phyloP scores from a whole-genome alignment of 306 rosid species.

The Astragalus glycyphyllos region DNA sequence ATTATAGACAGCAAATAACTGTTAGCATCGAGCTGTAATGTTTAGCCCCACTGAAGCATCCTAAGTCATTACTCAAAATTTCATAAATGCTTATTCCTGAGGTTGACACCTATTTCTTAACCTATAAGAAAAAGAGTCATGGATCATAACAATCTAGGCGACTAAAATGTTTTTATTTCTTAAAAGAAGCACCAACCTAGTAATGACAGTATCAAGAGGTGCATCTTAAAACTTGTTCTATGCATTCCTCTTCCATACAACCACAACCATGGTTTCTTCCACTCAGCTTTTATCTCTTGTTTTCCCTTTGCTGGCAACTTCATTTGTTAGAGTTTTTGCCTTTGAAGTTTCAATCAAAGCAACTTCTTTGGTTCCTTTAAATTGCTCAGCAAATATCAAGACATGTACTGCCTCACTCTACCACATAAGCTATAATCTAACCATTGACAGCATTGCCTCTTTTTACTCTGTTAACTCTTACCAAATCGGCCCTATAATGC shows the following conservation, averaged over 20 bases:
- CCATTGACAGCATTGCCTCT: constrained; percentile 43
- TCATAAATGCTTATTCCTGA: background rate
- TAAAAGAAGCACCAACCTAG: constrained; percentile 37
- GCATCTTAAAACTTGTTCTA: constrained; percentile 26
- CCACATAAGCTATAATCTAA: constrained; percentile 41
- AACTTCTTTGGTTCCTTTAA: constrained; percentile 47
- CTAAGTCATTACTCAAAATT: background rate
- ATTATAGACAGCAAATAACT: constrained; percentile 3
- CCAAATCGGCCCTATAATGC: constrained; percentile 45
- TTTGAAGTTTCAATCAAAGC: background rate
- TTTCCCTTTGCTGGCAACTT: constrained; percentile 44
- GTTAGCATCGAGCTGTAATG: constrained; percentile 29
- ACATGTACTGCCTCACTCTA: constrained; percentile 59
- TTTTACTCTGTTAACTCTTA: constrained; percentile 50
- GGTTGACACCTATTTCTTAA: constrained; percentile 15
- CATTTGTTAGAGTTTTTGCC: constrained; percentile 23
- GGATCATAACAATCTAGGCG: constrained; percentile 26
- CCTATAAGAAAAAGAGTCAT: constrained; percentile 26
- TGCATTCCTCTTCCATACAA: constrained; percentile 13
- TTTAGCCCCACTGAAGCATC: constrained; percentile 17
- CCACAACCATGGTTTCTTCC: constrained; percentile 59
- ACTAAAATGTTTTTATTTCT: constrained; percentile 30
- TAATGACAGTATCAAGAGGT: constrained; percentile 36
- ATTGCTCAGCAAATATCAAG: constrained; percentile 44
- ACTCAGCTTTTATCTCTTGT: constrained; percentile 42